These are phyloP conservation scores for Aspergillus viridinutans DNA, from an alignment of 2,329 filamentous ascomycete species.

Conservation along the genomic window DNA sequence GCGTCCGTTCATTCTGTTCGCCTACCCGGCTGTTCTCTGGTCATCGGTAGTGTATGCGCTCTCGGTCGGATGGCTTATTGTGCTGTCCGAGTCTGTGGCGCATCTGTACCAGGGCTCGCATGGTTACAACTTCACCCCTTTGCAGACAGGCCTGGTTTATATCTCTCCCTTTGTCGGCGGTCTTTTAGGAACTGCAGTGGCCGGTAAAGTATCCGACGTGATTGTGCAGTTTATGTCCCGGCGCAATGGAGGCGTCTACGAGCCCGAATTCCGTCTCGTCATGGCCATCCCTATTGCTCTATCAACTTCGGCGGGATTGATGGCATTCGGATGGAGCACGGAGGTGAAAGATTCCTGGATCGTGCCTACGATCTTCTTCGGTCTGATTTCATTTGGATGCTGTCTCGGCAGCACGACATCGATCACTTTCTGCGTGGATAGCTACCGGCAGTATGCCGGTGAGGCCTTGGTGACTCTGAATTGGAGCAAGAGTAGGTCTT, in stretches of 20 bases:
- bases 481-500: constrained; percentile 71
- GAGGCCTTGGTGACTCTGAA: constrained; percentile 93
- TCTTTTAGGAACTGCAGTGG: constrained; percentile 84
- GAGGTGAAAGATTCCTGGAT: constrained; percentile 74
- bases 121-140: constrained; percentile 73
- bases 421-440: constrained; percentile 92
- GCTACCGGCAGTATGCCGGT: constrained; percentile 86
- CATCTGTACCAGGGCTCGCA: constrained; percentile 68
- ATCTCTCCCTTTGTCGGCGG: constrained; percentile 86
- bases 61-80: constrained; percentile 91
- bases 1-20: constrained; percentile 79
- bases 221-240: constrained; percentile 78
- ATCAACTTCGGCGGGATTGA: constrained; percentile 76
- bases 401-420: constrained; percentile 83
- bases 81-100: constrained; percentile 82
- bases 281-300: constrained; percentile 80
- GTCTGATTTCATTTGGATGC: constrained; percentile 86
- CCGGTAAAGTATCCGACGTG: constrained; percentile 80
- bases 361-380: constrained; percentile 90
- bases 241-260: constrained; percentile 88
- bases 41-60: constrained; percentile 78
- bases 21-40: constrained; percentile 88
- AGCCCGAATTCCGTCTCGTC: constrained; percentile 86
- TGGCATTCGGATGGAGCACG: constrained; percentile 95
- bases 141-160: constrained; percentile 83